These are phyloP conservation scores for Nicotiana tabacum DNA, from an alignment of 257 asterid genomes.

Conservation along the genomic window DNA sequence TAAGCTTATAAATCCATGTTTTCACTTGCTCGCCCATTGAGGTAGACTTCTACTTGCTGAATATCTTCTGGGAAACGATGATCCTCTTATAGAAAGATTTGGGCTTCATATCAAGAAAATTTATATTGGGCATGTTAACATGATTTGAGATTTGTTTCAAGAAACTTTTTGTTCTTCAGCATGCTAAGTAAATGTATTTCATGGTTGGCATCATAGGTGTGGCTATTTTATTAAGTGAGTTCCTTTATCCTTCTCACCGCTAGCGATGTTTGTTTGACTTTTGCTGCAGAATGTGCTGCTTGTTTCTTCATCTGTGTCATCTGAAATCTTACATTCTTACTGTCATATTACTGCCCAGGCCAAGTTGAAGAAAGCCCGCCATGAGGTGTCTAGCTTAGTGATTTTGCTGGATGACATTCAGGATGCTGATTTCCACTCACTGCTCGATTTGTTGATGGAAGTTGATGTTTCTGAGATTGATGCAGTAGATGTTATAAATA, in stretches of 20 bases:
- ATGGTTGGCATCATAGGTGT: background rate
- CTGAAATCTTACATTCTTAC: background rate
- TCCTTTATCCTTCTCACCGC: background rate
- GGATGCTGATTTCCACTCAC: conserved; percentile 67
- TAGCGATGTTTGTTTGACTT: background rate
- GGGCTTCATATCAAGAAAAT: background rate
- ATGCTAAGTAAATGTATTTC: conserved; percentile 5
- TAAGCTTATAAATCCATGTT: background rate
- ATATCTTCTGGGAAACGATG: background rate
- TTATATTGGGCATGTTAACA: background rate
- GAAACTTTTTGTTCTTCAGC: background rate
- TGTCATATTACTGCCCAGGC: conserved; percentile 48
- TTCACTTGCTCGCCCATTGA: background rate
- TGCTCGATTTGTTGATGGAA: conserved; percentile 52
- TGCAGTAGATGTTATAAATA: conserved; percentile 75
- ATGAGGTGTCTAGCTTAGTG: conserved; percentile 41
- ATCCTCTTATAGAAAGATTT: background rate
- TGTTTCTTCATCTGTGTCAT: background rate
- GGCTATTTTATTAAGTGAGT: conserved; percentile 4
- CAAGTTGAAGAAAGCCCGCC: conserved; percentile 57
- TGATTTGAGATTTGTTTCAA: background rate
- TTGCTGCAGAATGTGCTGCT: conserved; percentile 6
- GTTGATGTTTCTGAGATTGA: conserved; percentile 74
- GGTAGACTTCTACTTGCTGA: background rate
- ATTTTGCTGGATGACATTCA: conserved; percentile 59